Evolutionary conservation across 768 basidiomycete species (phyloP), one percentile per base, ranked within the genome.

Genomic region (Agaricus blazei): DNA sequence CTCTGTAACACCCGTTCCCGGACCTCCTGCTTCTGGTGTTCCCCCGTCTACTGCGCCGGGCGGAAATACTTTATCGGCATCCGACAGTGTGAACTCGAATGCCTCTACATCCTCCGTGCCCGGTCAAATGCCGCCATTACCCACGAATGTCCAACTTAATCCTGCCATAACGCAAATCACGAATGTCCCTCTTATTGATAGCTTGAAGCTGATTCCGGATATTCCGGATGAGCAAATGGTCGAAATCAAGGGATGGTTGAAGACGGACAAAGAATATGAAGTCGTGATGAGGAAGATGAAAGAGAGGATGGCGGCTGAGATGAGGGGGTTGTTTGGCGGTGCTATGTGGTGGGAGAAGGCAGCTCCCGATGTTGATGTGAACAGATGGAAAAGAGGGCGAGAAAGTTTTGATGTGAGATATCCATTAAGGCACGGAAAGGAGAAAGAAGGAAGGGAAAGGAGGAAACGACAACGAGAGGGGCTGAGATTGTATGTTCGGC

Each of bases 291-390:
- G 75, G 50, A 68, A 67, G 48, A 84, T 82, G 77, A 75, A 78
- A 53, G 72, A 72, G 19, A 73, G 81, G 26, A 79, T 80, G 75
- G 61, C 63, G 19, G 75, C 76, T 31, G 87, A 87, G 68, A 56
- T 76, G 40, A 69, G 73, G 2, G 75, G 73, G 3, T 67, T 77
- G 31, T 72, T 77, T 24, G 78, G 72, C 12, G 48, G 56, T 47
- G 58, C 72, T 6, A 74, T 73, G 60, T 88, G 86, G 85, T 87
- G 82, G 77, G 85, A 87, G 69, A 81, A 80, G 64, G 82, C 49
- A 68, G 62, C 64, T 59, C 72, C 69, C 64, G 73, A 75, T 48
- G 43, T 66, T 54, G 68, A 69, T 57, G 63, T 56, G 60, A 75
- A 72, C 60, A 61, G 73, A 59, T 73, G 70, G 67, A 63, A 75